Evolutionary conservation across 352 stramenopile genomes (phyloP).

Genomic region (Globisporangium megalacanthum): DNA sequence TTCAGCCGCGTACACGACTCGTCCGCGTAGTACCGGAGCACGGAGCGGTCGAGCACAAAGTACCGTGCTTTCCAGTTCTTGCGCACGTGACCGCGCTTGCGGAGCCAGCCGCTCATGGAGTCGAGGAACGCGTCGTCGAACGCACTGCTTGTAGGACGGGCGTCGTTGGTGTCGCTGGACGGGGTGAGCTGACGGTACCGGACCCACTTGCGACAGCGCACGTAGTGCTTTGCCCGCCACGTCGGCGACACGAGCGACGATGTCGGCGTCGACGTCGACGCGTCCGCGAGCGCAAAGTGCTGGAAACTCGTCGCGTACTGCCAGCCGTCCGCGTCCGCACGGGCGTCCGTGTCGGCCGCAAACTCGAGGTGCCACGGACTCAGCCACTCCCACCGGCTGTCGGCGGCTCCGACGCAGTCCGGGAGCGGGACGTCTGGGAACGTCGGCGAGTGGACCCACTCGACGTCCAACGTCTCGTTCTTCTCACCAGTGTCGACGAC

Average conservation of each 20-base stretch:
- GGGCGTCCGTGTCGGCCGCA: neutral
- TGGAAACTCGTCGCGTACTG: conserved; percentile 61
- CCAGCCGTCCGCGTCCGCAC: conserved; percentile 46
- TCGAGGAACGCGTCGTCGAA: conserved; percentile 73
- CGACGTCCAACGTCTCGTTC: conserved; percentile 13
- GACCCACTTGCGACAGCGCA: conserved; percentile 63
- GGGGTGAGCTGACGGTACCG: conserved; percentile 36
- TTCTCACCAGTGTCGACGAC: neutral
- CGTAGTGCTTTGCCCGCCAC: conserved; percentile 36
- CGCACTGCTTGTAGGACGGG: conserved; percentile 15
- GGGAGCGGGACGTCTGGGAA: conserved; percentile 53
- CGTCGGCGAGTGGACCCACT: conserved; percentile 35
- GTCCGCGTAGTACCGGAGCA: conserved; percentile 66
- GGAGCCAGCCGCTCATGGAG: conserved; percentile 64
- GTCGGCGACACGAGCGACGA: conserved; percentile 16
- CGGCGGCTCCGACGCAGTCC: neutral
- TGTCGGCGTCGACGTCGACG: no score
- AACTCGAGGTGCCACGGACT: conserved; percentile 68
- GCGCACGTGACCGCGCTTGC: conserved; percentile 58
- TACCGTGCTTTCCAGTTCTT: conserved; percentile 80
- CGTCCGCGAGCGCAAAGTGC: conserved; percentile 26
- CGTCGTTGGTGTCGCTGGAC: neutral
- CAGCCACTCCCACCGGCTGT: conserved; percentile 51
- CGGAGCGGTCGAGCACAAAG: conserved; percentile 65
- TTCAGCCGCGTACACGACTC: conserved; percentile 46